These are phyloP conservation scores for Kuraishia hungarica DNA, from an alignment of 805 yeast species.

Conservation along the genomic window DNA sequence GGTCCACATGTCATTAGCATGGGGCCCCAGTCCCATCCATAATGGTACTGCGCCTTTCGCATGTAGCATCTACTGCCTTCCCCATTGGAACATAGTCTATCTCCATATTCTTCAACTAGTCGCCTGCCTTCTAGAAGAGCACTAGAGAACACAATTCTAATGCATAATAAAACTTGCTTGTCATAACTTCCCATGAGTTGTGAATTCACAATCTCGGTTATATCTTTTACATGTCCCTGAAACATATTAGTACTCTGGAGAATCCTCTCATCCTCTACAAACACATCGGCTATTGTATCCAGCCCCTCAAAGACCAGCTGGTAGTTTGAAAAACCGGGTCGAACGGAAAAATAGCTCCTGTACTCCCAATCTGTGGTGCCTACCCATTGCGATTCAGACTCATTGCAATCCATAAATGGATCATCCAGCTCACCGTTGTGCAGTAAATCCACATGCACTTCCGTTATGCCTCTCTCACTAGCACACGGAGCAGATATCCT, in stretches of 20 bases:
- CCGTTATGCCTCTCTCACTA: slow-evolving; percentile 8
- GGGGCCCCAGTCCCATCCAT: slow-evolving; percentile 56
- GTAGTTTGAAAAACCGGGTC: slow-evolving; percentile 5
- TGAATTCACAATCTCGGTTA: slow-evolving; percentile 10
- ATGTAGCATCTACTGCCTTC: slow-evolving; percentile 33
- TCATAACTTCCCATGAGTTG: slow-evolving; percentile 8
- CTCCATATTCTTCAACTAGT: slow-evolving; percentile 23
- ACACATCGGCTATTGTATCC: slow-evolving; percentile 33
- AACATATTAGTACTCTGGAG: slow-evolving; percentile 37
- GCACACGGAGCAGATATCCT: not conserved
- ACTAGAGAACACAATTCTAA: slow-evolving; percentile 28
- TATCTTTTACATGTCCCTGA: slow-evolving; percentile 20
- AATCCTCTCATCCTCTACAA: slow-evolving; percentile 27
- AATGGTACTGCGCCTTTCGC: slow-evolving; percentile 46
- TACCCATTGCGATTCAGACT: slow-evolving; percentile 39
- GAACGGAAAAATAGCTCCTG: slow-evolving; percentile 11
- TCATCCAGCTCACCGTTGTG: slow-evolving; percentile 30
- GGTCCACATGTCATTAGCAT: slow-evolving; percentile 35
- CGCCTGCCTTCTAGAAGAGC: slow-evolving; percentile 26
- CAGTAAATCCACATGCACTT: slow-evolving; percentile 34
- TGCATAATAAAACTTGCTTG: slow-evolving; percentile 15
- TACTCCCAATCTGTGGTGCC: slow-evolving; percentile 44
- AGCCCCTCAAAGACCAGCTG: slow-evolving; percentile 32
- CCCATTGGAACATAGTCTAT: slow-evolving; percentile 28
- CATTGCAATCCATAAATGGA: slow-evolving; percentile 36